A percentile compares a stretch with the other conserved stretches of the same genome.
These are phyloP conservation scores for Ogataea chonburiensis DNA, from an alignment of 805 yeast species.

Conservation along the genomic window DNA sequence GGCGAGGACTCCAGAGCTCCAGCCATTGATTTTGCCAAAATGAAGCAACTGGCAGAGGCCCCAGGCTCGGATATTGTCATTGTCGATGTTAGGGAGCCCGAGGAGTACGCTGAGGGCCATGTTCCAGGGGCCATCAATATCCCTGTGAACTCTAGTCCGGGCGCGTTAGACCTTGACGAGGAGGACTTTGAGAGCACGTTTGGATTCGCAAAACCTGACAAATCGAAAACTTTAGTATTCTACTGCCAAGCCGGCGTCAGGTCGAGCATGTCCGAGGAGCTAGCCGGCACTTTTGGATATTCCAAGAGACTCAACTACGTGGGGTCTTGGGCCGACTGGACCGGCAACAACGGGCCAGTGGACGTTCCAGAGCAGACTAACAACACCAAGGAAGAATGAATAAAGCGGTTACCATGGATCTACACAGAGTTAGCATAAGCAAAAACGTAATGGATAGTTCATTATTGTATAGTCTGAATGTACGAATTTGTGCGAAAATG, in stretches of 20 bases:
- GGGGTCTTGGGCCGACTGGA: conserved; percentile 91
- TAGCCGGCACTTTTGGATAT: conserved; percentile 90
- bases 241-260: conserved; percentile 94
- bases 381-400: conserved; percentile 8
- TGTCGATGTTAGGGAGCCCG: conserved; percentile 92
- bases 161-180: conserved; percentile 75
- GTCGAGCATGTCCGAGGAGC: conserved; percentile 84
- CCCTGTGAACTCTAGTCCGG: conserved; percentile 89
- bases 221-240: conserved; percentile 73
- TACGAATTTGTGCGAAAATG: conserved; percentile 8
- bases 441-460: background rate
- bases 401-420: too few relatives aligned
- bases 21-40: conserved; percentile 27
- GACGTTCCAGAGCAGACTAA: conserved; percentile 14
- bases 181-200: conserved; percentile 81
- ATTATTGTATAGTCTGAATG: conserved; percentile 4
- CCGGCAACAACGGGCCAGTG: conserved; percentile 39
- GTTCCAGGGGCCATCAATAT: conserved; percentile 85
- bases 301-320: conserved; percentile 76
- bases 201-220: conserved; percentile 76
- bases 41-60: conserved; percentile 45
- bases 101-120: conserved; percentile 66
- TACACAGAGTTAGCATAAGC: conserved; percentile 1
- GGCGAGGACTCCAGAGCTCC: conserved; percentile 35
- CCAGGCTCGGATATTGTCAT: conserved; percentile 50